Evolutionary conservation across 2,329 filamentous ascomycete genomes (phyloP).

Genomic region (Chalara sp.): DNA sequence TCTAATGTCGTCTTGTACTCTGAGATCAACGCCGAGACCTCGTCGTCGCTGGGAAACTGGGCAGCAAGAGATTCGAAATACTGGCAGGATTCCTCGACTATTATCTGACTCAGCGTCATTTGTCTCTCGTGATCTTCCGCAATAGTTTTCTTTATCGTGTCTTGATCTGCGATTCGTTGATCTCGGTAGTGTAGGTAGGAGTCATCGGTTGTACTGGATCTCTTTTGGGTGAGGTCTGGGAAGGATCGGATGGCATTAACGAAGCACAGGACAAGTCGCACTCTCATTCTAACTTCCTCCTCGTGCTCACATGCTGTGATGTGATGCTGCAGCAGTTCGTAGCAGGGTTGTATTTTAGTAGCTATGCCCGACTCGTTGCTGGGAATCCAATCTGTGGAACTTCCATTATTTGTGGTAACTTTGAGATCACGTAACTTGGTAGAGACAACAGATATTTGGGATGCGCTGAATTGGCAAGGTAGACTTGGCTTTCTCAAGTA

Average conservation of each 20-base stretch:
- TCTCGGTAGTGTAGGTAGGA: not conserved
- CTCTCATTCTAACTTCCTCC: conserved; percentile 1
- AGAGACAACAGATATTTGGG: not conserved
- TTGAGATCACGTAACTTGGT: not conserved
- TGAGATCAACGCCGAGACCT: conserved; percentile 1
- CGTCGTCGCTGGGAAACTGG: not conserved
- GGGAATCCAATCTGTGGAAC: not conserved
- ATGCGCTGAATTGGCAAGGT: conserved; percentile 1
- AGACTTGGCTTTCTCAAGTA: not conserved
- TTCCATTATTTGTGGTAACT: not conserved
- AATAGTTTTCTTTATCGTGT: conserved; percentile 1
- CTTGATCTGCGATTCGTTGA: not conserved
- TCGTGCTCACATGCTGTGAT: not conserved
- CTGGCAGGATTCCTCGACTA: not conserved
- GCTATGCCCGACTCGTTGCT: conserved; percentile 1
- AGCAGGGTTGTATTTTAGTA: not conserved
- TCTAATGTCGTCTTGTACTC: not conserved
- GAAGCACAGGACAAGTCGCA: conserved; percentile 1
- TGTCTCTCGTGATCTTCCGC: not conserved
- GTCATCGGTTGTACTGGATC: conserved; percentile 1
- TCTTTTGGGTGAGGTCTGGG: not conserved
- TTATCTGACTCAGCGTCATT: not conserved
- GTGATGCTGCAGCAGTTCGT: not conserved
- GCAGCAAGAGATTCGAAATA: conserved; percentile 1
- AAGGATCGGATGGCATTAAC: conserved; percentile 1